Base-by-base conservation (phyloP, 192 early-diverging fungal species). In the Coemansia sp. region DNA sequence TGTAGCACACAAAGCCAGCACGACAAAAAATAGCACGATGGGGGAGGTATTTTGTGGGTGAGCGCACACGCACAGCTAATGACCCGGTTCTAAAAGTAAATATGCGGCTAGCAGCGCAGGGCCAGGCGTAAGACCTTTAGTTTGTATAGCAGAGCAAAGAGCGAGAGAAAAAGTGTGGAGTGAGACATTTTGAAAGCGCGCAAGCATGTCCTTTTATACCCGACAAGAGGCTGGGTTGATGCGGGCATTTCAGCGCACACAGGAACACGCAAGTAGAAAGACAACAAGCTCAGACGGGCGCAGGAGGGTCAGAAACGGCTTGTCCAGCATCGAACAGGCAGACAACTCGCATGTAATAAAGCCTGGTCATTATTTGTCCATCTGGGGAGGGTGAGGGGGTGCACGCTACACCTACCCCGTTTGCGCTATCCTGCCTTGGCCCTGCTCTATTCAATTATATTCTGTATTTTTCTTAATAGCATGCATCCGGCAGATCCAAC, bases 311-410 rank as follows among this genome's bases (percentile, higher is more conserved):
- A 25, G 50, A 62, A 62, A 62, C 49, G 21, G 60, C 60, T 21
- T 36, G 60, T 22, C 31, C n/a, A 44, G 49, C 60, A 53, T 50
- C 25, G 60, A 62, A 62, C 60, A 62, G 60, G 49, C 60, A 52
- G 60, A 40, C 48, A 50, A 52, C 49, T 52, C 22, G 49, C 48
- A 37, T 61, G 58, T 62, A 52, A 52, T 62, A 62, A 62, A 10
- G 25, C 59, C 40, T 49, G 25, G 42, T n/a, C 53, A 55, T 55
- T 55, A 55, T 55, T 28, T 55, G 53, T 28, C 17, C 28, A 31
- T 34, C 47, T 46, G 46, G 26, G 19, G 20, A 49, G 46, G 31
- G 28, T 25, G 48, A 36, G 59, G 59, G 59, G 59, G 14, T 14
- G 58, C 6, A 34, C 31, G 31, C 31, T 34, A 34, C 31, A 34